Evolutionary conservation across 305 asterid species (phyloP), one percentile per base, ranked within the genome.

Genomic region (Fraxinus platypoda): DNA sequence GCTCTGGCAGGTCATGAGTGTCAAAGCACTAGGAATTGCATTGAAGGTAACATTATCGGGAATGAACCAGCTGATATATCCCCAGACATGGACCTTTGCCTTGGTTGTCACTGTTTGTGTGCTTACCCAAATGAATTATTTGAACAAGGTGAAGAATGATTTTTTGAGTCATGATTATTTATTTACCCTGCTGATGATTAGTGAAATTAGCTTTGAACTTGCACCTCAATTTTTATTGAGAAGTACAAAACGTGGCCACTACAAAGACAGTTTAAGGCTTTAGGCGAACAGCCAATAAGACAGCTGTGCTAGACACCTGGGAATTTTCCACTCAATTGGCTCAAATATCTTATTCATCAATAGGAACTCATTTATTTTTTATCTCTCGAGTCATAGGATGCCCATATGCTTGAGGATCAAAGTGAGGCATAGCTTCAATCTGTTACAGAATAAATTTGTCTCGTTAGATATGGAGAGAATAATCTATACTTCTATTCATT

Each of bases 11-110:
- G 99, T 97, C 26, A 97, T 97, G 99, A 95, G 98, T 82, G 99
- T 97, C 73, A 97, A 97, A 87, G 98, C 99, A 76, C 90, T 97
- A 35, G 98, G 98, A 82, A 97, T 95, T 87, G 98, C 99, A 75
- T 75, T 97, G 91, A 97, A 97, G 90, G 87, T 97, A 86, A 97
- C 99, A 33, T 87, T 97, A 37, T 91, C 96, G 25, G 98, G 99
- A 86, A 91, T 81, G 90, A 97, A 97, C 84, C 98, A 97, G 87
- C 90, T 97, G 70, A 82, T 84, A 78, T 97, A 94, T 88, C 98
- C 98, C 3, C 96, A 97, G 89, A 97, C 99, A 37, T 97, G 99
- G 99, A 88, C 87, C 46, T 97, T 97, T 87, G 88, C 96, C 6
- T 80, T 90, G 91, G 89, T 97, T 66, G 97, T 97, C 82, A 46